Evolutionary conservation across 1,284 basidiomycete species (phyloP), one percentile per base, ranked within the genome.

Genomic region (Xerocomus subilludens): DNA sequence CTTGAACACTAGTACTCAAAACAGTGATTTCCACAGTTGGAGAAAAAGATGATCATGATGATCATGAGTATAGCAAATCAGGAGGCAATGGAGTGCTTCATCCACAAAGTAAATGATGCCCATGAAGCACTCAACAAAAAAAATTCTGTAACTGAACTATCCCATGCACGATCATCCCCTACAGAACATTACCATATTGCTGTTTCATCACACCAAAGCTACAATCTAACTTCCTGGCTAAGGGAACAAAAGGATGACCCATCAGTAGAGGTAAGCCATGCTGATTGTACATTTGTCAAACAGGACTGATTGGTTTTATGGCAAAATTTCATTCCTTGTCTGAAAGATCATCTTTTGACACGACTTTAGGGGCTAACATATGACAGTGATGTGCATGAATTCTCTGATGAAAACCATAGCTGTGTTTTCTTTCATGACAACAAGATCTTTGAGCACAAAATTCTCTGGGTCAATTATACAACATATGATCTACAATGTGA

Each of bases 291-390:
- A n/a, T n/a, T n/a, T n/a, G n/a, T n/a, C n/a, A n/a, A n/a, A n/a
- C n/a, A n/a, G n/a, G n/a, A n/a, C n/a, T n/a, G n/a, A n/a, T n/a
- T n/a, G n/a, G n/a, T n/a, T n/a, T n/a, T n/a, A n/a, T n/a, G n/a
- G n/a, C 35, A 80, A 76, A 32, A 78, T 56, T 85, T 84, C 64
- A 30, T 81, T 8, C 74, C 74, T 0, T 77, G 77, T 11, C 79
- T 86, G 2, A 75, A 85, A 59, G 79, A 83, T 35, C 83, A 85
- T 49, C 53, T 85, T 0, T 77, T 85, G 0, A 78, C 74, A 5
- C 68, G 81, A 3, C 42, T 82, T 7, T 72, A 73, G 13, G 70
- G 74, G 4, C 75, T 74, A 2, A 67, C 67, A 10, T 83, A 82
- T 42, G 76, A 84, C 64, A 81, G 82, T 1, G 81, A 85, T 38